Conservation (phyloP, 768 basidiomycete genomes). For the Phlebiopsis flavidoalba region DNA sequence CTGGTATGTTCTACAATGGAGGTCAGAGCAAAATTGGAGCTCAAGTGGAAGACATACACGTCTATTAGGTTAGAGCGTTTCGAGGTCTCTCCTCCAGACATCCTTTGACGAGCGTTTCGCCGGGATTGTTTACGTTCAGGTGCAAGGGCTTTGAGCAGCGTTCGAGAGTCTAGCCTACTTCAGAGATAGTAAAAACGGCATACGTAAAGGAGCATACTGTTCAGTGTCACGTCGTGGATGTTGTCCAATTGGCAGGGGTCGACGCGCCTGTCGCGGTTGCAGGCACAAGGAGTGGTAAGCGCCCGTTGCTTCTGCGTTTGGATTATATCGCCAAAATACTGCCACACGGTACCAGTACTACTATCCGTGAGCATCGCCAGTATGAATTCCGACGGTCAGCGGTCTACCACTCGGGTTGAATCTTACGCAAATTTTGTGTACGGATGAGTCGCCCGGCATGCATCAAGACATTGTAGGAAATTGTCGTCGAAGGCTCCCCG, state of each 20-base stretch:
- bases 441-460: no score
- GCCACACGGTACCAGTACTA: no score
- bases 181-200: not conserved
- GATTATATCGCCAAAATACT: no score
- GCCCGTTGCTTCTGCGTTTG: not conserved
- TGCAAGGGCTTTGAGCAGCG: not conserved
- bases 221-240: not conserved
- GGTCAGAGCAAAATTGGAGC: not conserved
- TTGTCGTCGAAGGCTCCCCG: no score
- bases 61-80: slow-evolving; percentile 70
- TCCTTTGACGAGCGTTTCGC: slow-evolving; percentile 17
- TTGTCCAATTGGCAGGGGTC: not conserved
- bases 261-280: slow-evolving; percentile 4
- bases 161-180: not conserved
- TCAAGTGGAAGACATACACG: slow-evolving; percentile 41
- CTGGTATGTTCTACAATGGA: slow-evolving; percentile 48
- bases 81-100: slow-evolving; percentile 42
- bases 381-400: no score
- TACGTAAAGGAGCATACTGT: not conserved
- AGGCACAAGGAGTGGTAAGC: not conserved
- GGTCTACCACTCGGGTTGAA: no score
- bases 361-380: no score
- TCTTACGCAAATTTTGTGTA: no score
- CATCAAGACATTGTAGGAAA: no score
- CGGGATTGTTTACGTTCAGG: slow-evolving; percentile 3